Percentiles rank a stretch among this genome's conserved stretches.
Evolutionary conservation across 441 rosid genomes (phyloP).

Genomic region (Populus hybrid): DNA sequence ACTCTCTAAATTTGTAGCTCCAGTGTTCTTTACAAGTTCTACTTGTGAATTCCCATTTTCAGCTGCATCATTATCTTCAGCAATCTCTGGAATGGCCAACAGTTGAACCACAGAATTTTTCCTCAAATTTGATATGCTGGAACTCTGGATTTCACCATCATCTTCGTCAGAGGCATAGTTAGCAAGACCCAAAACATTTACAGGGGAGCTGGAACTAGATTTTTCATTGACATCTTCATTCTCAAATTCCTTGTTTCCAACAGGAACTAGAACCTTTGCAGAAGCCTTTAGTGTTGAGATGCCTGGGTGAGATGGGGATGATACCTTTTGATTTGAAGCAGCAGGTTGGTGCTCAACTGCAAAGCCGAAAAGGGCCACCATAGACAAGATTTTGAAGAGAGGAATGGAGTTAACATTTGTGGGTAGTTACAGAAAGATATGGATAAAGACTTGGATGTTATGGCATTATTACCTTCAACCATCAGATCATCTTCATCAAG

Average conservation of each 20-base stretch:
- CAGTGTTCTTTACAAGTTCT: conserved; percentile 29
- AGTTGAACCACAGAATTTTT: conserved; percentile 30
- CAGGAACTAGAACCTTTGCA: conserved; percentile 46
- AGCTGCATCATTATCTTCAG: conserved; percentile 29
- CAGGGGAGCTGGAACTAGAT: conserved; percentile 55
- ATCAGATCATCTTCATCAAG: conserved; percentile 65
- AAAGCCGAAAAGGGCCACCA: conserved; percentile 19
- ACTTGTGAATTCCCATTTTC: conserved; percentile 39
- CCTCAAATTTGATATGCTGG: conserved; percentile 29
- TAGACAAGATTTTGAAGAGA: conserved; percentile 2
- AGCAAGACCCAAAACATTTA: conserved; percentile 86
- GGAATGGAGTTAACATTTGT: conserved; percentile 9
- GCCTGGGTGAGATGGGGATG: conserved; percentile 34
- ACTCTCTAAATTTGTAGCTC: conserved; percentile 23
- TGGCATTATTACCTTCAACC: conserved; percentile 50
- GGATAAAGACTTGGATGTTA: conserved; percentile 9
- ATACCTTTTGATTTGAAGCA: conserved; percentile 35
- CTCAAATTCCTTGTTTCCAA: conserved; percentile 36
- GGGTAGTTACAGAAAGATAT: conserved; percentile 5
- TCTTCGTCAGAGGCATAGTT: conserved; percentile 89
- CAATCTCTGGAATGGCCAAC: conserved; percentile 34
- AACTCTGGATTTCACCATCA: conserved; percentile 49
- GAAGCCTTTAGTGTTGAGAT: conserved; percentile 45
- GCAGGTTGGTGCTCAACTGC: conserved; percentile 38
- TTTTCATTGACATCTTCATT: conserved; percentile 43